Base-by-base conservation (phyloP, 2,329 filamentous ascomycete genomes). In the Aspergillus pseudoterreus region DNA sequence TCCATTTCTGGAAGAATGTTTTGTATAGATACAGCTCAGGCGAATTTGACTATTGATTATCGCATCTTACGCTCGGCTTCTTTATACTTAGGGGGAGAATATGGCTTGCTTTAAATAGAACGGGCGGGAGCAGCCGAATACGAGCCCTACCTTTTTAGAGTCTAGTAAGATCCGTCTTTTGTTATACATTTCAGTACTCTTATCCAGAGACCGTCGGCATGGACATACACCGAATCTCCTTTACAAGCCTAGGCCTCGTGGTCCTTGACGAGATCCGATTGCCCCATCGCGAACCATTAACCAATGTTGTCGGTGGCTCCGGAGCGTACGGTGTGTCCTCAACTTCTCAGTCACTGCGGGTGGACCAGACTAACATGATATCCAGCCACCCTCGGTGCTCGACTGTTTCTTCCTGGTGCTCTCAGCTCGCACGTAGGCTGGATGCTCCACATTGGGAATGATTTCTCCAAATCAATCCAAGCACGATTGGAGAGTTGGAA, bases 231-330 rank as follows among this genome's bases (percentile, higher is more conserved):
- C 9, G 15, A 19, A 56, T 65, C 27, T 49, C 27, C 14, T 71
- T 71, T 45, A 54, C 60, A 24, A 71, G 67, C 38, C 53, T 72
- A 9, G 69, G 69, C 17, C 56, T 68, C 50, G 58, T 68, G 3
- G 67, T 71, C 5, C 59, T 71, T 3, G 70, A 71, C 48, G 68
- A 71, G 49, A 63, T 72, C 38, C 65, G 53, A 9, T 57, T 68
- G 30, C 62, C 65, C 6, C 46, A 53, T 38, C 56, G 53, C 6
- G 22, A 53, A 10, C 52, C 63, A 9, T 45, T 69, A 24, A 57
- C 49, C 4, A 54, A 71, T 54, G 51, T 65, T 3, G 46, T 67
- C 2, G 70, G 70, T 8, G 68, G 69, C 1, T 70, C 67, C 15
- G 69, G 68, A 15, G 52, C 62, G 5, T 71, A 66, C 30, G 61